phyloP scores from a whole-genome alignment of 2,329 filamentous ascomycete genomes.

The Nannizzia gypsea region DNA sequence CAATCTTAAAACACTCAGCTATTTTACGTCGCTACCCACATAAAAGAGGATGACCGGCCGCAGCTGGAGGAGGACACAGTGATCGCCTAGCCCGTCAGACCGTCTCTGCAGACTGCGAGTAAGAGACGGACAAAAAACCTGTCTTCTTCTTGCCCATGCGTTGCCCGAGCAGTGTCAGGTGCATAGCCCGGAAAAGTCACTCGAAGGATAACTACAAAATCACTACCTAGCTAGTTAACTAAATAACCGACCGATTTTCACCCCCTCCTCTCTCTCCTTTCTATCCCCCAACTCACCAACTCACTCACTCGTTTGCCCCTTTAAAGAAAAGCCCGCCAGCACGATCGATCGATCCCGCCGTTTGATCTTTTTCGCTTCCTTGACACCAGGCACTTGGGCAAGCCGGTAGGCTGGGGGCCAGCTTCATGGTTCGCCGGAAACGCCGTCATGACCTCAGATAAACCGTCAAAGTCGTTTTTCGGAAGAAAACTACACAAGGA shows the following conservation, averaged over 20 bases:
- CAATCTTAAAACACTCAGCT: neutral
- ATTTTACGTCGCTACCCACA: neutral
- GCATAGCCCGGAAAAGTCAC: neutral
- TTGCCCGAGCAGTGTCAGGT: neutral
- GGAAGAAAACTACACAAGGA: conserved; percentile 67
- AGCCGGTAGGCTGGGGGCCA: neutral
- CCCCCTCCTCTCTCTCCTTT: neutral
- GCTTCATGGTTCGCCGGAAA: neutral
- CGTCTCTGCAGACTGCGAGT: too few species aligned
- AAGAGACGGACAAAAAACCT: neutral
- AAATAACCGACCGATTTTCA: neutral
- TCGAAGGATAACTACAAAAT: neutral
- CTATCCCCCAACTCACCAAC: too few species aligned
- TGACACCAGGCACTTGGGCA: neutral
- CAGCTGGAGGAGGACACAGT: conserved; percentile 2
- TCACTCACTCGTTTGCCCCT: neutral
- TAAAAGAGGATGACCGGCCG: conserved; percentile 3
- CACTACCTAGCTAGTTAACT: neutral
- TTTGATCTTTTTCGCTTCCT: neutral
- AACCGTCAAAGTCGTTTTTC: conserved; percentile 75
- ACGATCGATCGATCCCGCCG: neutral
- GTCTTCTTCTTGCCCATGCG: neutral
- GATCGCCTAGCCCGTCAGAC: neutral
- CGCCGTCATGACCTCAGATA: conserved; percentile 46
- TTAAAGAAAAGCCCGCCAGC: neutral